These are phyloP conservation scores for Amorphotheca resinae DNA, from an alignment of 495 filamentous ascomycete genomes.

Conservation along the genomic window DNA sequence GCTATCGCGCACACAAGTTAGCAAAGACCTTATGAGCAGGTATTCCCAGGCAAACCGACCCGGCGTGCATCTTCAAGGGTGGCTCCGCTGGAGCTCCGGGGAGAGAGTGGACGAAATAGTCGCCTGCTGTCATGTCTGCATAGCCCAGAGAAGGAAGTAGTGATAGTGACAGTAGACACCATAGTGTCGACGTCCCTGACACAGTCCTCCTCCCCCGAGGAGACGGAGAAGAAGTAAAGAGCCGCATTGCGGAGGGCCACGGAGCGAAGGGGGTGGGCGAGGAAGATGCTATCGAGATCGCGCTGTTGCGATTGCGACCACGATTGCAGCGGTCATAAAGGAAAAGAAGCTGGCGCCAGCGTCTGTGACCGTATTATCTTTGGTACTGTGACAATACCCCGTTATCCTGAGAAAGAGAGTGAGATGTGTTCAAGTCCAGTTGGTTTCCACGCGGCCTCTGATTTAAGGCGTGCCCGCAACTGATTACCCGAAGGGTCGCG, in stretches of 20 bases:
- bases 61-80: conserved; percentile 92
- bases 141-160: conserved; percentile 3
- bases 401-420: too few relatives aligned
- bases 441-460: too few relatives aligned
- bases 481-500: too few relatives aligned
- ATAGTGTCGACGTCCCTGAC: conserved; percentile 3
- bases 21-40: neutral
- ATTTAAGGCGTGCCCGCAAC: too few relatives aligned
- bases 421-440: too few relatives aligned
- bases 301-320: neutral
- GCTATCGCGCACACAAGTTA: conserved; percentile 29
- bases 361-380: too few relatives aligned
- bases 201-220: neutral
- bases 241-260: conserved; percentile 15
- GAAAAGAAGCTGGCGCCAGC: neutral
- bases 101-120: conserved; percentile 78
- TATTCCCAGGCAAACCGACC: conserved; percentile 41
- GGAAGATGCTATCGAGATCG: neutral
- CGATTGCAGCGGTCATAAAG: neutral
- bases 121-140: conserved; percentile 51
- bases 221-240: conserved; percentile 7
- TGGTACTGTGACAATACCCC: too few relatives aligned
- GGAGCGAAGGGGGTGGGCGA: neutral
- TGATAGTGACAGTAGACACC: conserved; percentile 10
- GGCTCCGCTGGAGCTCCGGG: conserved; percentile 78